A percentile compares a stretch with the other conserved stretches of the same genome.
Evolutionary conservation across 441 rosid genomes (phyloP).

Genomic region (Gossypium gossypioides): DNA sequence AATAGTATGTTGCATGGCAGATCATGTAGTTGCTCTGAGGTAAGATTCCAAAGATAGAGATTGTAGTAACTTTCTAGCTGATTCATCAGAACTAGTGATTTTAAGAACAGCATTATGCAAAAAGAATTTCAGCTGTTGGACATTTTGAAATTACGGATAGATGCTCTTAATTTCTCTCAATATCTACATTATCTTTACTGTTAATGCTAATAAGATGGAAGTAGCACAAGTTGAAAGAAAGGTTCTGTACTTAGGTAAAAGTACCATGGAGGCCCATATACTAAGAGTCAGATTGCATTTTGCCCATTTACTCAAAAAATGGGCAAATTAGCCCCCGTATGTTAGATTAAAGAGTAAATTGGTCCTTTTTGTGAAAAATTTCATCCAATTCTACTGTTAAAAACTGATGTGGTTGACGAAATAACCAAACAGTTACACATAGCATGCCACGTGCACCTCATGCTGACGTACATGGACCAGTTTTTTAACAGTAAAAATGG

Average conservation of each 20-base stretch:
- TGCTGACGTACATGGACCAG: neutral
- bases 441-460: neutral
- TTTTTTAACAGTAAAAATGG: neutral
- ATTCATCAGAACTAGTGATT: slow-evolving; percentile 7
- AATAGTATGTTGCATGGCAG: neutral
- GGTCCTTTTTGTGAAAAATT: neutral
- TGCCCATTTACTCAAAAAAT: neutral
- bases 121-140: neutral
- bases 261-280: neutral
- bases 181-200: neutral
- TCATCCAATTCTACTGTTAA: neutral
- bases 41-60: slow-evolving; percentile 1
- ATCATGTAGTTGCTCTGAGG: neutral
- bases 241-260: neutral
- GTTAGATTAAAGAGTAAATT: neutral
- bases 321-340: neutral
- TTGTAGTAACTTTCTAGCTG: neutral
- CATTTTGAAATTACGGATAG: neutral
- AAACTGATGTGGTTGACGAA: neutral
- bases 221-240: neutral
- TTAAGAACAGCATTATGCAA: neutral
- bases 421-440: neutral
- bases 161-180: neutral
- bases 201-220: neutral
- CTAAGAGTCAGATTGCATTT: neutral